Evolutionary conservation across 2,329 filamentous ascomycete species (phyloP).

Genomic region (Botrytis cinerea): DNA sequence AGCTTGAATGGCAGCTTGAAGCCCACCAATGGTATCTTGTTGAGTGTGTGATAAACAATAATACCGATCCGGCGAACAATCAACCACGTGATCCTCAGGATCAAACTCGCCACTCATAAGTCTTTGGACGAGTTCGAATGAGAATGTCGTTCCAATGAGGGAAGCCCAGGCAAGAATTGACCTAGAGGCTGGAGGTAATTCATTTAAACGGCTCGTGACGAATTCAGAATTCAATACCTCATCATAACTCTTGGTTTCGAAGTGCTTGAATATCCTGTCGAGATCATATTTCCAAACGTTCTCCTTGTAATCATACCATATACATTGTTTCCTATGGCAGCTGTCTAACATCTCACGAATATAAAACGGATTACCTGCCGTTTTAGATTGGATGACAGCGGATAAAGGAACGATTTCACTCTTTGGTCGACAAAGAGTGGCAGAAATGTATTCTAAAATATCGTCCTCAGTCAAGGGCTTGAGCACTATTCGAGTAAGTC

Average conservation of each 20-base stretch:
- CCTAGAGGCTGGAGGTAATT: slow-evolving; percentile 72
- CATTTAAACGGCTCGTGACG: slow-evolving; percentile 73
- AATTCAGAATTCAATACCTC: slow-evolving; percentile 82
- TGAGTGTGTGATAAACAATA: slow-evolving; percentile 53
- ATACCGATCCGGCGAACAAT: slow-evolving; percentile 43
- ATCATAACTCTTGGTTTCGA: slow-evolving; percentile 75
- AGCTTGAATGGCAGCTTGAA: slow-evolving; percentile 79
- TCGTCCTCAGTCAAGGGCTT: slow-evolving; percentile 75
- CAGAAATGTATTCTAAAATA: slow-evolving; percentile 78
- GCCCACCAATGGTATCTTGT: slow-evolving; percentile 69
- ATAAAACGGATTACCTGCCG: slow-evolving; percentile 82
- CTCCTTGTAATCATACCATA: slow-evolving; percentile 87
- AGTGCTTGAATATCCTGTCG: slow-evolving; percentile 82
- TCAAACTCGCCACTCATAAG: slow-evolving; percentile 76
- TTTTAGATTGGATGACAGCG: slow-evolving; percentile 74
- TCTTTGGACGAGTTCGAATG: slow-evolving; percentile 76
- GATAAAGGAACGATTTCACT: slow-evolving; percentile 76
- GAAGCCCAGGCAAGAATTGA: slow-evolving; percentile 85
- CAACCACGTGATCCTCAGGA: slow-evolving; percentile 45
- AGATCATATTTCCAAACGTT: slow-evolving; percentile 83
- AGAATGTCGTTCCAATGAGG: slow-evolving; percentile 78
- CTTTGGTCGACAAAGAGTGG: slow-evolving; percentile 72
- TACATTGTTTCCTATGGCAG: slow-evolving; percentile 81
- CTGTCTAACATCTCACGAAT: slow-evolving; percentile 87
- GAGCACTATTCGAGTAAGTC: slow-evolving; percentile 70